A percentile compares a stretch with the other conserved stretches of the same genome.
These are phyloP conservation scores for Phellinidium pouzarii DNA, from an alignment of 1,284 basidiomycete species.

Conservation along the genomic window DNA sequence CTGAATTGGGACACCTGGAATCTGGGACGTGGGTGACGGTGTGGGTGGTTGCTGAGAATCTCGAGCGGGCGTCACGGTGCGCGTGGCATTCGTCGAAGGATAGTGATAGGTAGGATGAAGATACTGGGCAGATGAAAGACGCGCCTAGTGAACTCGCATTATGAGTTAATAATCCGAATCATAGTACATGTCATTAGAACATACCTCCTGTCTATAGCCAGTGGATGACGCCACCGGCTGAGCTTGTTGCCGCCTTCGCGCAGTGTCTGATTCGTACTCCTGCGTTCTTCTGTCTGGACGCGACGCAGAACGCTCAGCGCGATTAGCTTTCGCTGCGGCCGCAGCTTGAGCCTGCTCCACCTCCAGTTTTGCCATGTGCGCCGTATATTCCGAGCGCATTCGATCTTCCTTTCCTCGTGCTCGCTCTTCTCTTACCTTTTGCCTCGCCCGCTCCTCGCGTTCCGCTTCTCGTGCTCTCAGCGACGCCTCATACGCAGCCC, in stretches of 20 bases:
- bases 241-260: slow-evolving; percentile 1
- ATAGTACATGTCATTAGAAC: neutral
- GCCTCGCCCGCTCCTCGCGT: slow-evolving; percentile 13
- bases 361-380: slow-evolving; percentile 4
- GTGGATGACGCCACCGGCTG: neutral
- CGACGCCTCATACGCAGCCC: slow-evolving; percentile 4
- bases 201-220: slow-evolving; percentile 9
- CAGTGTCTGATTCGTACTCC: slow-evolving; percentile 12
- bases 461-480: slow-evolving; percentile 4
- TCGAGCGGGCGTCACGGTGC: neutral
- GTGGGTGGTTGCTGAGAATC: neutral
- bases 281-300: slow-evolving; percentile 5
- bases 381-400: slow-evolving; percentile 10
- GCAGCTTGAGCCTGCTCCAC: slow-evolving; percentile 10
- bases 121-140: neutral
- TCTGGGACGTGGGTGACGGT: neutral
- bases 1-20: slow-evolving; percentile 14
- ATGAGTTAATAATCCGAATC: neutral
- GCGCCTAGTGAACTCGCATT: slow-evolving; percentile 1
- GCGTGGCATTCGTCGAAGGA: neutral
- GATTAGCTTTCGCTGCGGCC: neutral
- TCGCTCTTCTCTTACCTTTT: slow-evolving; percentile 10
- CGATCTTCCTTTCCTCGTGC: slow-evolving; percentile 2
- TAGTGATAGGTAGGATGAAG: slow-evolving; percentile 2
- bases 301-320: neutral